Base-by-base conservation (phyloP, 345 rosid genomes). In the Populus alba region DNA sequence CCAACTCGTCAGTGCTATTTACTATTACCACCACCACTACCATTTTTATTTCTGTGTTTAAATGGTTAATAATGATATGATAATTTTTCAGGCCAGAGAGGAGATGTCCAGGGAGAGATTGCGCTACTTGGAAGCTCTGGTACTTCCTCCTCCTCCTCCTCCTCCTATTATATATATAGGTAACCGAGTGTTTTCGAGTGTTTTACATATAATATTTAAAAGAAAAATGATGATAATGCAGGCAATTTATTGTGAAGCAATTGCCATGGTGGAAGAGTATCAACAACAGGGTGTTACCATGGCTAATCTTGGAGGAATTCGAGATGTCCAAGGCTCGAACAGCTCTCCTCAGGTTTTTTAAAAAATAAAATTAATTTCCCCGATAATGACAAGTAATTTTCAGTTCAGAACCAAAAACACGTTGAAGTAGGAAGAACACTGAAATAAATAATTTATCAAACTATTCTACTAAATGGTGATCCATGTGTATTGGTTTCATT, bases 71-170 rank as follows among this genome's bases (percentile, higher is more conserved):
- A 72, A 33, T 38, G 37, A 27, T 31, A 63, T 31, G 20, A 12
- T 29, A 71, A 23, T 74, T 73, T 83, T 82, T 79, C 87, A 94
- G 97, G 99, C 98, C 15, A 90, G 97, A 85, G 99, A 96, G 81
- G 99, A 94, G 83, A 96, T 92, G 98, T 89, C 89, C 38, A 87
- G 91, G 69, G 98, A 94, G 88, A 89, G 97, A 81, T 65, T 96
- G 71, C 97, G 97, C 31, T 92, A 94, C 77, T 87, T 96, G 75
- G 99, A 96, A 90, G 92, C 98, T 71, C 92, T 94, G 98, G 99
- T 94, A 78, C 6, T 7, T 68, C 1, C 65, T 37, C 25, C 5
- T 71, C 3, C 25, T 68, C 27, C 3, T 22, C 75, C 45, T 8
- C 43, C 2, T 9, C 13, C 45, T 41, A 2, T 9, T 39, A 39